phyloP scores from a whole-genome alignment of 78 protist genomes.

The slime mould (Dictyostelium discoideum) region dicty_2.7 NC_007088.5:5414001-5414500 shows the following conservation, averaged over 20 bases:
- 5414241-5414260: conserved; percentile 99
- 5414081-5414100: conserved; percentile 94
- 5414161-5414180: conserved; percentile 83
- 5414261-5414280: conserved; percentile 92
- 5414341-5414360: conserved; percentile 95
- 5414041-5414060: conserved; percentile 78
- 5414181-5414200: conserved; percentile 79
- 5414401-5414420: conserved; percentile 92
- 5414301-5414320: conserved; percentile 86
- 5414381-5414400: conserved; percentile 98
- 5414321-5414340: conserved; percentile 92
- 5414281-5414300: conserved; percentile 89
- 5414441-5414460: conserved; percentile 97
- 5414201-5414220: conserved; percentile 92
- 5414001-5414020: conserved; percentile 98
- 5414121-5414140: conserved; percentile 91
- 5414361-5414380: conserved; percentile 94
- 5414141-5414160: conserved; percentile 96
- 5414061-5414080: conserved; percentile 77
- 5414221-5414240: conserved; percentile 98
- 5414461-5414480: conserved; percentile 96
- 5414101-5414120: conserved; percentile 97
- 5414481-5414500: conserved; percentile 90
- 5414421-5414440: conserved; percentile 93
- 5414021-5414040: conserved; percentile 85